These are phyloP conservation scores for Solanum lycopersicoides DNA, from an alignment of 257 asterid species.

Conservation along the genomic window DNA sequence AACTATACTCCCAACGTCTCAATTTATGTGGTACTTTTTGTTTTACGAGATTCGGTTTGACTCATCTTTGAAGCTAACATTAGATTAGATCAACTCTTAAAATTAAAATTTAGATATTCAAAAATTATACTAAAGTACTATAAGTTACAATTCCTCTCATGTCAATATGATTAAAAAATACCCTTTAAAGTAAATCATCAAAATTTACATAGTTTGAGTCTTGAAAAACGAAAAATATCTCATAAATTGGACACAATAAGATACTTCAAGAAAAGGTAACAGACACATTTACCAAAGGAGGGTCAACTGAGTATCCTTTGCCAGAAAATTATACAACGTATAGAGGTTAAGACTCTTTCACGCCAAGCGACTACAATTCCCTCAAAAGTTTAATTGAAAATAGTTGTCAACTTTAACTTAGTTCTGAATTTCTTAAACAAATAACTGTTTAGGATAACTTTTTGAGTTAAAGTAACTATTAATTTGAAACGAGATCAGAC, in stretches of 20 bases:
- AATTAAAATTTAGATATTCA: not conserved
- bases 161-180: not conserved
- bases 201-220: not conserved
- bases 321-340: not conserved
- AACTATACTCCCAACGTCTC: not conserved
- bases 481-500: not conserved
- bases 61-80: not conserved
- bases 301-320: not conserved
- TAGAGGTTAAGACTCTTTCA: not conserved
- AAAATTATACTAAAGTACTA: no score
- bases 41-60: not conserved
- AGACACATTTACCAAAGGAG: not conserved
- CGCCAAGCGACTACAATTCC: not conserved
- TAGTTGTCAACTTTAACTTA: not conserved
- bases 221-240: not conserved
- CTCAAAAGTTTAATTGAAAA: not conserved
- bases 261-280: not conserved
- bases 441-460: not conserved
- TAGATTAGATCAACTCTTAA: not conserved
- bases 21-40: not conserved
- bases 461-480: not conserved
- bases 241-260: not conserved
- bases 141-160: not conserved
- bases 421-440: not conserved
- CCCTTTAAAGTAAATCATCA: not conserved